Percentiles rank a stretch among this genome's conserved stretches.
These are phyloP conservation scores for Globisporangium paddicum DNA, from an alignment of 352 stramenopile genomes.

Conservation along the genomic window DNA sequence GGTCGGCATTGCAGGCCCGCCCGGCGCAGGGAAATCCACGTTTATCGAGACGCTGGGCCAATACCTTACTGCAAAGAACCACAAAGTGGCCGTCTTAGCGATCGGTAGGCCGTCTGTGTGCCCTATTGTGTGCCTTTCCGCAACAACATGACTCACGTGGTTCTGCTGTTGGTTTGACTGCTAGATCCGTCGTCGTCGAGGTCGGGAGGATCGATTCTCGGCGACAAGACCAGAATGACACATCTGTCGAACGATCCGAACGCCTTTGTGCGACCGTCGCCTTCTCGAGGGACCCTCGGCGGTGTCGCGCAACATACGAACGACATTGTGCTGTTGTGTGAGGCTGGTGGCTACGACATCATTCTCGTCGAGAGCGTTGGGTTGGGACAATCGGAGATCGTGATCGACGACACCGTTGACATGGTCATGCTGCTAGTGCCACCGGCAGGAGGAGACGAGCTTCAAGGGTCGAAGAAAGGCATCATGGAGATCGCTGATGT, in stretches of 20 bases:
- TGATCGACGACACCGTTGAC: slow-evolving; percentile 96
- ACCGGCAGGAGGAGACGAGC: slow-evolving; percentile 93
- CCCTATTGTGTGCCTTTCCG: neutral
- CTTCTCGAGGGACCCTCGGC: slow-evolving; percentile 79
- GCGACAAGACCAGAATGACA: slow-evolving; percentile 98
- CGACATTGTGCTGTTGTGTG: slow-evolving; percentile 94
- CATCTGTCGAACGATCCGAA: slow-evolving; percentile 90
- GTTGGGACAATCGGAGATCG: slow-evolving; percentile 96
- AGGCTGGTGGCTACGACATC: slow-evolving; percentile 92
- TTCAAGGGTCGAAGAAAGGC: slow-evolving; percentile 98
- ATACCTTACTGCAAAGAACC: slow-evolving; percentile 72
- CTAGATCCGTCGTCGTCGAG: slow-evolving; percentile 93
- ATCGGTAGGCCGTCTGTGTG: slow-evolving; percentile 42
- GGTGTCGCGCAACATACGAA: slow-evolving; percentile 77
- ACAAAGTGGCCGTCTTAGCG: slow-evolving; percentile 93
- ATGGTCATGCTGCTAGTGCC: slow-evolving; percentile 95
- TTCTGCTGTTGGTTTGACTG: slow-evolving; percentile 1
- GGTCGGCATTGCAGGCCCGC: slow-evolving; percentile 88
- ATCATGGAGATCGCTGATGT: slow-evolving; percentile 98
- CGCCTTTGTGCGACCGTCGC: slow-evolving; percentile 92
- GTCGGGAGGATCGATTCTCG: slow-evolving; percentile 95
- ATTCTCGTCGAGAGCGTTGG: slow-evolving; percentile 98
- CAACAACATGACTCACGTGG: neutral
- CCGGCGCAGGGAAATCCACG: slow-evolving; percentile 96
- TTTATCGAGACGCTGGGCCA: slow-evolving; percentile 96